Percentiles rank a stretch among this genome's conserved stretches.
phyloP scores from a whole-genome alignment of 768 basidiomycete species.

The Tephrocybe sp. region DNA sequence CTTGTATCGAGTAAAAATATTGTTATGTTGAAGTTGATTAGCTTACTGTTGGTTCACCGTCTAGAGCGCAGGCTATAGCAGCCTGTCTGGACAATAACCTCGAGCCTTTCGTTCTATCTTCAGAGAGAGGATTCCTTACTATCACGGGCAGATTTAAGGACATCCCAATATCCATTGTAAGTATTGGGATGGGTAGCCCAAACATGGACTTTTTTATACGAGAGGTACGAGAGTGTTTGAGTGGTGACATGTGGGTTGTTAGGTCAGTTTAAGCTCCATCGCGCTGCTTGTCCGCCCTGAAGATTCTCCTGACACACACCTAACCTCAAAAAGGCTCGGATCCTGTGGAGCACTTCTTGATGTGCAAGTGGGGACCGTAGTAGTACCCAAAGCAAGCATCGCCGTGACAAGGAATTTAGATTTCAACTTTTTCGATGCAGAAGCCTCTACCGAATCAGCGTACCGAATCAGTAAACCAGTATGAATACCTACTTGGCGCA shows the following conservation, averaged over 20 bases:
- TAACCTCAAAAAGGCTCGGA: slow-evolving; percentile 52
- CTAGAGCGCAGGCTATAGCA: slow-evolving; percentile 62
- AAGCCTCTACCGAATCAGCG: slow-evolving; percentile 39
- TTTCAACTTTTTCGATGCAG: slow-evolving; percentile 60
- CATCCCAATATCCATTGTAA: slow-evolving; percentile 66
- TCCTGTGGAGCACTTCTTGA: slow-evolving; percentile 74
- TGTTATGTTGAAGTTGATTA: slow-evolving; percentile 20
- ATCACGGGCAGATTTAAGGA: slow-evolving; percentile 66
- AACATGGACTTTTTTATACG: slow-evolving; percentile 87
- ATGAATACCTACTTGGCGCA: slow-evolving; percentile 1
- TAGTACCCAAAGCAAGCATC: slow-evolving; percentile 67
- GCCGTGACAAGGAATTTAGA: slow-evolving; percentile 73
- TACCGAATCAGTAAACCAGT: slow-evolving; percentile 72
- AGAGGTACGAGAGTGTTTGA: slow-evolving; percentile 71
- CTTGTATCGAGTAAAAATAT: not conserved
- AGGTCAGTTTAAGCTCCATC: slow-evolving; percentile 31
- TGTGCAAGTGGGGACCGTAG: slow-evolving; percentile 73
- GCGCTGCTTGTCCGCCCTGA: slow-evolving; percentile 4
- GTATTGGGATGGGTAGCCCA: slow-evolving; percentile 81
- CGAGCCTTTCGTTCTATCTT: slow-evolving; percentile 57
- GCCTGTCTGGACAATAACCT: slow-evolving; percentile 56
- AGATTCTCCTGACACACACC: slow-evolving; percentile 5
- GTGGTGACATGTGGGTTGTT: slow-evolving; percentile 54
- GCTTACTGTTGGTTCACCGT: slow-evolving; percentile 75
- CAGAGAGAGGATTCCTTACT: slow-evolving; percentile 75